Evolutionary conservation across 2,329 filamentous ascomycete species (phyloP).

Genomic region (Apiospora hydei): DNA sequence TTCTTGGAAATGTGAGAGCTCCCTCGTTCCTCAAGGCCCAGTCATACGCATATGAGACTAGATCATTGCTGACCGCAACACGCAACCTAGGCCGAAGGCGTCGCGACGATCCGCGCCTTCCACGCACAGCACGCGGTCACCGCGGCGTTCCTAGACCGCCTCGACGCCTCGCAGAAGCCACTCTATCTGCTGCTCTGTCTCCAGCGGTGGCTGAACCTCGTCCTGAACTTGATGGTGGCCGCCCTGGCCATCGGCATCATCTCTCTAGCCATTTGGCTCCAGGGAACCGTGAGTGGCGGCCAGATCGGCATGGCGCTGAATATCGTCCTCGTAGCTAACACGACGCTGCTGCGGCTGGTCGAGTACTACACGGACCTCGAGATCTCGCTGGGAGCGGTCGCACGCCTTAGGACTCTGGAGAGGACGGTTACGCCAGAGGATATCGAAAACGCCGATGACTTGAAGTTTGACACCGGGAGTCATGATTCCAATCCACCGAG

Average conservation of each 20-base stretch:
- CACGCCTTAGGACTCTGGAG: conserved; percentile 42
- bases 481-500: too few relatives aligned
- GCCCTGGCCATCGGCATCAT: conserved; percentile 49
- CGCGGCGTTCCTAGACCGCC: conserved; percentile 33
- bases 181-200: conserved; percentile 58
- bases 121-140: conserved; percentile 47
- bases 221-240: conserved; percentile 57
- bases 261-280: conserved; percentile 35
- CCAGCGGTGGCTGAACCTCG: conserved; percentile 60
- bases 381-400: conserved; percentile 45
- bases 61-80: too few relatives aligned
- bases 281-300: conserved; percentile 35
- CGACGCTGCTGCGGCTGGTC: conserved; percentile 44
- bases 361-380: conserved; percentile 45
- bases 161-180: conserved; percentile 56
- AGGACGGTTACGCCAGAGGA: conserved; percentile 34
- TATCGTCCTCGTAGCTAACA: conserved; percentile 44
- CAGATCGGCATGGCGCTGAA: conserved; percentile 47
- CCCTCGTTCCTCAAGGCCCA: conserved; percentile 14
- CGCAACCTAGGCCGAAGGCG: not conserved
- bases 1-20: conserved; percentile 39
- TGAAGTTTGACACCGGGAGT: too few relatives aligned
- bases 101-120: conserved; percentile 55
- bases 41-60: too few relatives aligned
- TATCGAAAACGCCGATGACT: not conserved